Base-by-base conservation (phyloP, 1,139 yeast genomes). In the Blastobotrys malaysiensis region DNA sequence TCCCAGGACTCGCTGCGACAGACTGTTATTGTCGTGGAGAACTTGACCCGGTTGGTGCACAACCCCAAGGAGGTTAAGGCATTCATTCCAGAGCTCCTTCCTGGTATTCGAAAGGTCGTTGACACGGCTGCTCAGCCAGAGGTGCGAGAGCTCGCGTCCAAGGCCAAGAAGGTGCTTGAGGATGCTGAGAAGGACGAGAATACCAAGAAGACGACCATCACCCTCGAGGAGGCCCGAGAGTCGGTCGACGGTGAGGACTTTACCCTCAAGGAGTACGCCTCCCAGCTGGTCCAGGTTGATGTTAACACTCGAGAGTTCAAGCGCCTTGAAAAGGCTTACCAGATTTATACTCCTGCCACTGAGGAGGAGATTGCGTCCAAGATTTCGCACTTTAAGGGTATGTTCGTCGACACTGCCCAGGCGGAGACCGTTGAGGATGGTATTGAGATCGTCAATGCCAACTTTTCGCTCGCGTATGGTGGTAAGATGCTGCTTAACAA, bases 1-100 rank as follows among this genome's bases (percentile, higher is more conserved):
- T 85, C 97, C 14, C 97, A 91, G 73, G 98, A 93, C 68, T 96
- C 91, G 72, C 81, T 93, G 64, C 87, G 99, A 75, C 97, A 90
- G 74, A 88, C 98, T 9, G 98, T 91, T 61, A 88, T 91, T 61
- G 97, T 93, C 57, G 88, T 95, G 52, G 99, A 93, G 74, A 93
- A 93, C 75, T 79, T 93, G 75, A 91, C 98, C 39, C 84, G 98
- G 73, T 80, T 93, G 70, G 98, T 93, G 49, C 95, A 91, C 74
- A 89, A 91, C 76, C 89, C 90, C 65, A 78, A 89, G 65, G 98
- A 93, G 74, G 90, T 93, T 67, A 95, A 88, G 70, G 78, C 83
- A 47, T 93, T 82, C 68, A 86, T 93, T 63, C 98, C 98, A 46
- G 79, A 81, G 61, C 79, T 93, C 63, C 74, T 85, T 69, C 99